Base-by-base conservation (phyloP, 139 green algal species). In the Chlorella sp. region DNA sequence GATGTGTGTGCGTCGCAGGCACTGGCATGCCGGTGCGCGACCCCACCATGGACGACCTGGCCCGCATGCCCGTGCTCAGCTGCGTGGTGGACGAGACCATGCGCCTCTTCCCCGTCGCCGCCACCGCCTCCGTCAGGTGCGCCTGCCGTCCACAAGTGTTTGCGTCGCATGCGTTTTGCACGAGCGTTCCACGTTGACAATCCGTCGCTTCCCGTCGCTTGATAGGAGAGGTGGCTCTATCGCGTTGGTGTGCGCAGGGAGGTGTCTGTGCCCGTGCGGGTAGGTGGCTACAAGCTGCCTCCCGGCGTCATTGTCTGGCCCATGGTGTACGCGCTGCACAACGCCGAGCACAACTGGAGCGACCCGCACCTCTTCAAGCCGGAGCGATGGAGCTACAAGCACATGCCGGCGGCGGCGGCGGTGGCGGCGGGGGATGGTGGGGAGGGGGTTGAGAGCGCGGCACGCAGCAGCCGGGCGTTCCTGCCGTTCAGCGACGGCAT, bases 251-350 rank as follows among this genome's bases (percentile, higher is more conserved):
- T 55, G 10, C 17, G 22, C 76, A 86, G 80, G 33, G 81, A 86
- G 76, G 80, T 80, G 27, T 80, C 74, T 5, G 31, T 23, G 2
- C 77, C 74, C 20, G 80, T 74, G 1, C 62, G 74, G 42, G 72
- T 86, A 35, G 77, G 77, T 32, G 51, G 59, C 3, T 86, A 80
- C 62, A 55, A 10, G 17, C 42, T 70, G 14, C 64, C 82, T 20
- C 66, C 67, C 1, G 82, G 82, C 35, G 74, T 83, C 35, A 82
- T 88, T 63, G 82, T 88, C 71, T 88, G 82, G 82, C 82, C 82
- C 42, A 88, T 88, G 82, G 68, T 88, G 70, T 88, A 85, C 69
- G 82, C 82, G 14, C 76, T 88, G 76, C 82, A 88, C 76, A 83
- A 83, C 74, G 68, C 51, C 63, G 3, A 31, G 2, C 76, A 83